Base-by-base conservation (phyloP, 805 yeast genomes). In the Metschnikowia cerradonensis region DNA sequence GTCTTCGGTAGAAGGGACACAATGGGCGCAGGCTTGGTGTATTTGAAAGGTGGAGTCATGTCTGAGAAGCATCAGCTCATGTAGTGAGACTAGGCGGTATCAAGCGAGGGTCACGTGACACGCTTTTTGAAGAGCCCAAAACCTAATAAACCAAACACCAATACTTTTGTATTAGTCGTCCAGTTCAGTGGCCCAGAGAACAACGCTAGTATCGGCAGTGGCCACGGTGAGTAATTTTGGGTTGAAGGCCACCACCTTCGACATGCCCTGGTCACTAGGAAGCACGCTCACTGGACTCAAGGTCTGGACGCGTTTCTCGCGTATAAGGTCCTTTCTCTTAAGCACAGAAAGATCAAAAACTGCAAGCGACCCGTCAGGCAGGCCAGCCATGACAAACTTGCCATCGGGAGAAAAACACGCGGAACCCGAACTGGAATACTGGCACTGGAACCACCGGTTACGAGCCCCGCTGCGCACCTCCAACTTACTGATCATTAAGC, bases 151-250 rank as follows among this genome's bases (percentile, higher is more conserved):
- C 4, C 4, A 26, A 26, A 8, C 30, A 26, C 30, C 30, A 26
- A 26, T 26, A 26, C 4, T 26, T 26, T 26, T 26, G 11, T 26
- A 26, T 20, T n/a, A 45, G 23, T 46, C 44, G 32, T 40, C 56
- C 20, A 35, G 40, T 1, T 49, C 49, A 0, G 76, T 70, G 50
- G 66, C 67, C 78, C 78, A 73, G 32, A 73, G 55, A 6, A 67
- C 52, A 7, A 73, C 77, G 5, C 62, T 55, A 42, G 62, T 23
- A 59, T 54, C 60, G 3, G 61, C 60, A 6, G 90, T 76, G 2
- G 89, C 86, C 56, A 87, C 63, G 51, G 78, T 73, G 63, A 81
- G 72, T 34, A 79, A 64, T 54, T 78, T 77, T 1, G 92, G 92
- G 57, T 84, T 83, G 65, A 84, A 84, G 20, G 76, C 70, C 10